These are phyloP conservation scores for Dryas alaskensis DNA, from an alignment of 306 rosid species.

Conservation along the genomic window DNA sequence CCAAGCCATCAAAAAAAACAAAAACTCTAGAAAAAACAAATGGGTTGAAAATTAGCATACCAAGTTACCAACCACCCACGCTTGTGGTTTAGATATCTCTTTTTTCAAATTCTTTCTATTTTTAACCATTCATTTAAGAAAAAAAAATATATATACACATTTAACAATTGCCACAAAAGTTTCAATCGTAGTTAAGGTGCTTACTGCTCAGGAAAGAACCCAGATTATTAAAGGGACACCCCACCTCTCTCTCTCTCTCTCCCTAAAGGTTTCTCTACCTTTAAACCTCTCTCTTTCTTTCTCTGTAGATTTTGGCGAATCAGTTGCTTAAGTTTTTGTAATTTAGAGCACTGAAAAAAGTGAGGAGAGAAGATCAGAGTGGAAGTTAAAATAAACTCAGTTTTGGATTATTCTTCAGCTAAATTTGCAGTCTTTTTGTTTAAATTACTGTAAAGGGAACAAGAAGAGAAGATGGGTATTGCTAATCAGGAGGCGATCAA, in stretches of 20 bases:
- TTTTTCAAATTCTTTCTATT: background rate
- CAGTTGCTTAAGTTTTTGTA: conserved; percentile 3
- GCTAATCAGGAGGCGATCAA: conserved; percentile 68
- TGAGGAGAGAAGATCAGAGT: conserved; percentile 10
- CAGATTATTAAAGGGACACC: conserved; percentile 7
- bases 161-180: conserved; percentile 2
- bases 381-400: conserved; percentile 28
- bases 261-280: background rate
- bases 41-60: background rate
- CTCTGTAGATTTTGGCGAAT: conserved; percentile 16
- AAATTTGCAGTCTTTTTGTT: conserved; percentile 12
- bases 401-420: conserved; percentile 21
- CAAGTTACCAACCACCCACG: background rate
- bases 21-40: background rate
- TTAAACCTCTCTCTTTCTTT: conserved; percentile 14
- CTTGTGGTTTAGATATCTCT: background rate
- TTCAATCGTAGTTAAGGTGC: background rate
- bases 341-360: conserved; percentile 19
- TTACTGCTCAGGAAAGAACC: background rate
- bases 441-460: conserved; percentile 13
- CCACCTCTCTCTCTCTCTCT: background rate
- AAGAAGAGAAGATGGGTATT: conserved; percentile 51
- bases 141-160: background rate
- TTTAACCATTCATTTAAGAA: conserved; percentile 3
- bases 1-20: background rate